Evolutionary conservation across 2,329 filamentous ascomycete genomes (phyloP), one percentile per base, ranked within the genome.

Genomic region (Fusarium acutatum): DNA sequence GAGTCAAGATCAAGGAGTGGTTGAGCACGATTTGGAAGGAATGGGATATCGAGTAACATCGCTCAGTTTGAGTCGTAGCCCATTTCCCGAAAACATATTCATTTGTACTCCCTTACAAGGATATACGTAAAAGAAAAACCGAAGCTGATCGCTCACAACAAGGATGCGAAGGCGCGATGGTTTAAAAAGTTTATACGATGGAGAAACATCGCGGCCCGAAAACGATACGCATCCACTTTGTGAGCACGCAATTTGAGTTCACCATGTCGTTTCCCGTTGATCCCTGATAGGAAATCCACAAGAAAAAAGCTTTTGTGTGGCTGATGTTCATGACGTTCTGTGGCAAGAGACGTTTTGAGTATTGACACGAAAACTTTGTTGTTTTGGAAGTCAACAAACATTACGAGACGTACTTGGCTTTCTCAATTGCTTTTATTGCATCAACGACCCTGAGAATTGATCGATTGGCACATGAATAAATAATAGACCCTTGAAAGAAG

Each of bases 241-340:
- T 3, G 49, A 73, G 71, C 71, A 73, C 71, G 71, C 63, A 68
- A 73, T 73, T 49, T 30, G 40, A 34, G 34, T 64, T 57, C 17
- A 6, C 18, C 30, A 60, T 73, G 54, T 50, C 67, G 59, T 74
- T 69, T 10, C 10, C 12, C 20, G 22, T 10, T 8, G 28, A 44
- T 18, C 26, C 34, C n/a, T 28, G 43, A 32, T 22, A 14, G 50
- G n/a, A 7, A n/a, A 12, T 28, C 28, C 14, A 37, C 35, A 32
- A 15, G 18, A 13, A 49, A 34, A 35, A 30, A 35, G 41, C 50
- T 26, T 40, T 35, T 10, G 7, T 26, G 43, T 49, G 54, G n/a
- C 35, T 41, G 28, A 24, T 17, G 3, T 2, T 7, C 28, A 47
- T 24, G 5, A 40, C 7, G 22, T 30, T 40, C 43, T 22, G 40